phyloP scores from a whole-genome alignment of 2,329 filamentous ascomycete species.

The Alternaria panax region DNA sequence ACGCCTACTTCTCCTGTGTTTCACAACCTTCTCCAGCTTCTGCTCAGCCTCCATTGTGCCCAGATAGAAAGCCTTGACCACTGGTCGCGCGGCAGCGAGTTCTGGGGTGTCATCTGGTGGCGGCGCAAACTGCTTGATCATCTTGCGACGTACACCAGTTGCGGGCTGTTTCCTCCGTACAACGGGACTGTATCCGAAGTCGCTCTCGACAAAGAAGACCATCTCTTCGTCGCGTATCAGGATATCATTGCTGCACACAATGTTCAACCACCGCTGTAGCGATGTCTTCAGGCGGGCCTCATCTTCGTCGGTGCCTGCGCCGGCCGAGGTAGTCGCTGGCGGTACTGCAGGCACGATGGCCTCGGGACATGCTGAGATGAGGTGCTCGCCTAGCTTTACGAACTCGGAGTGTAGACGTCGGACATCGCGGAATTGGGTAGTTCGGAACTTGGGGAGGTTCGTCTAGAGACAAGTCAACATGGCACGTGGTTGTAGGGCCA shows the following conservation, averaged over 20 bases:
- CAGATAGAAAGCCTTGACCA: conserved; percentile 95
- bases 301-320: conserved; percentile 95
- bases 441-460: conserved; percentile 97
- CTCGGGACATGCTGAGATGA: conserved; percentile 97
- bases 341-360: conserved; percentile 93
- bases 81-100: conserved; percentile 84
- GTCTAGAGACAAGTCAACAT: conserved; percentile 66
- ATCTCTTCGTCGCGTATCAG: conserved; percentile 96
- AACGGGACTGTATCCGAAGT: conserved; percentile 97
- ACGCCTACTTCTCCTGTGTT: conserved; percentile 79
- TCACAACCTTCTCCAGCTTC: conserved; percentile 94
- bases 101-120: conserved; percentile 97
- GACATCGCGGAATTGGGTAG: conserved; percentile 97
- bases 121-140: conserved; percentile 97
- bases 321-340: conserved; percentile 91
- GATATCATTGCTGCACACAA: conserved; percentile 88
- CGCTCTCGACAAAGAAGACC: conserved; percentile 97
- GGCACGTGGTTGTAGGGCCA: neutral
- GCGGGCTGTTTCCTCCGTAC: conserved; percentile 96
- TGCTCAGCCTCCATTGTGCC: conserved; percentile 97
- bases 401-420: conserved; percentile 96
- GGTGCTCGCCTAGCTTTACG: conserved; percentile 91
- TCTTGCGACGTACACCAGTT: conserved; percentile 91
- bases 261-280: conserved; percentile 94
- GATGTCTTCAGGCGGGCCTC: conserved; percentile 86